Conservation (phyloP, 441 rosid species). For the Gossypium schwendimanii region DNA sequence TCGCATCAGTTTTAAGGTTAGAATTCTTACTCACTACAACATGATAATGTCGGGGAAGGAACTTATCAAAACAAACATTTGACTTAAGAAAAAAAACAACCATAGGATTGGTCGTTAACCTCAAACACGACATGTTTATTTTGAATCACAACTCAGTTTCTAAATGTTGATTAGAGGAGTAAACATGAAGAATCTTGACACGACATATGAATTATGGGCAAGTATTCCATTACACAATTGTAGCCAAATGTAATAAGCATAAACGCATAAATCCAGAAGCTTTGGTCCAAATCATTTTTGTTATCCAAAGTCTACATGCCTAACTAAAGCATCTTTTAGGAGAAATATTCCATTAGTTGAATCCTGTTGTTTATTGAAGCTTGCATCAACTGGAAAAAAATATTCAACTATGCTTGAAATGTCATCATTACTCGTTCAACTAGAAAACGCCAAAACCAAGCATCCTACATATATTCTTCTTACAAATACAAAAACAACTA, state of each 20-base stretch:
- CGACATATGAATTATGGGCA: neutral
- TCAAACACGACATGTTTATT: neutral
- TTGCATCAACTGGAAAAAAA: neutral
- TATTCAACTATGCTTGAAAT: neutral
- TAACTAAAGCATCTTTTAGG: neutral
- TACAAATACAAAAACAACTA: neutral
- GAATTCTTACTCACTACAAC: too few species aligned
- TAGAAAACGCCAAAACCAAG: constrained; percentile 6
- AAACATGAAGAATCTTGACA: neutral
- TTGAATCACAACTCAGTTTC: neutral
- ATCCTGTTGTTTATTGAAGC: neutral
- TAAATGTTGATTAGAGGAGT: neutral
- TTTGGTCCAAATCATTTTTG: neutral
- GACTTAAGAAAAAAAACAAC: neutral
- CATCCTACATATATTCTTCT: neutral
- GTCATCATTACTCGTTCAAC: neutral
- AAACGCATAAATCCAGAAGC: neutral
- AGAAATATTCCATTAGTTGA: neutral
- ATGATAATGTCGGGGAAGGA: too few species aligned
- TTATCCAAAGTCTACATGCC: neutral
- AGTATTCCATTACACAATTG: neutral
- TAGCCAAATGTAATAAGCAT: neutral
- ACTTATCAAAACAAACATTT: neutral
- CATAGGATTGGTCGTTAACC: neutral
- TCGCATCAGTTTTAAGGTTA: too few species aligned